Base-by-base conservation (phyloP, 306 rosid genomes). In the Glycyrrhiza uralensis region DNA sequence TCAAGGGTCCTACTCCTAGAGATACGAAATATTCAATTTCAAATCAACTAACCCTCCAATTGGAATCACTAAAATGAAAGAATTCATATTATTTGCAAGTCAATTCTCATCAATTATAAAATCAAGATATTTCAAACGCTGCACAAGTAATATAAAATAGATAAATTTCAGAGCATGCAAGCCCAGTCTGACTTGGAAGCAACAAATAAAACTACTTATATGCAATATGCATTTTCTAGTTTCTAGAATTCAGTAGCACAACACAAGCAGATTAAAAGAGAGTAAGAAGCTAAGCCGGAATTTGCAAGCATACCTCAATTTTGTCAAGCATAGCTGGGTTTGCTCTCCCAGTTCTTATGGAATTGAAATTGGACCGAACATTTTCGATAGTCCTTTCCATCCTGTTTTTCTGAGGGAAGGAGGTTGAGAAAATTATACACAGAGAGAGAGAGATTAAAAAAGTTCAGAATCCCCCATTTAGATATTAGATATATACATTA, bases 251-350 rank as follows among this genome's bases (percentile, higher is more conserved):
- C 49, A 32, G 26, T 12, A 49, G 47, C 11, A 29, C 50, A 19
- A 18, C 15, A 44, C 49, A 8, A 7, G 24, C 20, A 30, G 12
- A 13, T 8, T 42, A 39, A 32, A 59, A 26, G 59, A 26, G 59
- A 73, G 24, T 12, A 56, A 38, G 12, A 50, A n/a, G 32, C 38
- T 42, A 39, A 45, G 61, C 74, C 52, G 26, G 60, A 3, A 62
- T 29, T 24, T 24, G 63, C 24, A 75, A 60, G 47, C 22, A 59
- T 52, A 94, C 99, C 99, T 84, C 92, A 64, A 94, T 91, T 80
- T 91, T 94, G 79, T 94, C 97, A 18, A 94, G 96, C 91, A 91
- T 91, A 13, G 96, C 77, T 0, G 97, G 97, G 79, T 58, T 89
- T 36, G 99, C 50, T 81, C 97, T 84, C 61, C 97, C 99, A 0